Evolutionary conservation across 139 green algal species (phyloP).

Genomic region (Chlorella sp.): DNA sequence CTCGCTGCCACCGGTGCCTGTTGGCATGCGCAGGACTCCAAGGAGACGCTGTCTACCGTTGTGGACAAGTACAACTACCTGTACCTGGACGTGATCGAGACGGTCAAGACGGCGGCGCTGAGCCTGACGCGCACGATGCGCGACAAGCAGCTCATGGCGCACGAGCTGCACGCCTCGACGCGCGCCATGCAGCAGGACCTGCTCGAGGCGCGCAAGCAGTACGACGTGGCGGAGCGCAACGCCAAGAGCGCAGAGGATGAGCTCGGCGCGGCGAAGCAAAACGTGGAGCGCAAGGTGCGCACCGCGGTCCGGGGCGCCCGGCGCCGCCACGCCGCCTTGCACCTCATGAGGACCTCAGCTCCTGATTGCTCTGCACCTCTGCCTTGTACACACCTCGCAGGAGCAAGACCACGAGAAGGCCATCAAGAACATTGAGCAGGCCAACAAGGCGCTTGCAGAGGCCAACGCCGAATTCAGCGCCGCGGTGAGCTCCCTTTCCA

Average conservation of each 20-base stretch:
- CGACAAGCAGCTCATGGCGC: background rate
- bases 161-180: background rate
- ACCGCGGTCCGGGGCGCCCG: no score
- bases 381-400: background rate
- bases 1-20: no score
- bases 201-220: background rate
- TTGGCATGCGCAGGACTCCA: no score
- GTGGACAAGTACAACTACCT: background rate
- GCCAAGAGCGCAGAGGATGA: background rate
- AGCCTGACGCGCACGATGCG: background rate
- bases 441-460: no score
- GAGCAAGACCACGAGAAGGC: background rate
- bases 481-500: no score
- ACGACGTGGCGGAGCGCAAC: background rate
- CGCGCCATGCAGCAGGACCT: background rate
- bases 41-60: no score
- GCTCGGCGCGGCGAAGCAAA: background rate
- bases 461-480: no score
- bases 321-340: no score
- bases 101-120: background rate
- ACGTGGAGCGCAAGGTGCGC: background rate
- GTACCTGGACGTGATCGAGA: background rate
- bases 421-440: conserved; percentile 1
- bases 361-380: background rate
- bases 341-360: no score